Evolutionary conservation across 768 basidiomycete genomes (phyloP).

Genomic region (Boletellus emodensis): DNA sequence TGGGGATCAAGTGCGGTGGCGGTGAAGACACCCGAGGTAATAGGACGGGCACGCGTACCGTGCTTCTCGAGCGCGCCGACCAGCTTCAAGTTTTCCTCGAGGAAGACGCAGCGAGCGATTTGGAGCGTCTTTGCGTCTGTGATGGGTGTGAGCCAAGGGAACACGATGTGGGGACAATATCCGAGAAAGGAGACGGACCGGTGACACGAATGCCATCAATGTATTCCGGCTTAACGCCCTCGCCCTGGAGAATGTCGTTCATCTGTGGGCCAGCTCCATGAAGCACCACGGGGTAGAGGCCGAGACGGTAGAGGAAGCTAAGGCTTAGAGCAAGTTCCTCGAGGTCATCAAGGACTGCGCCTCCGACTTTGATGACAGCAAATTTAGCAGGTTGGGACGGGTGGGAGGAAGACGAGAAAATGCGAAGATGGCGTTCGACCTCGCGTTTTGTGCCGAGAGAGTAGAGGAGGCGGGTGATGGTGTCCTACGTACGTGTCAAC

Average conservation of each 20-base stretch:
- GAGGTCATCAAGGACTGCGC: slow-evolving; percentile 87
- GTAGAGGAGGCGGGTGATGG: slow-evolving; percentile 93
- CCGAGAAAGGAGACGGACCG: slow-evolving; percentile 43
- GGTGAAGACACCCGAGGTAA: slow-evolving; percentile 96
- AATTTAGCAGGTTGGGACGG: slow-evolving; percentile 90
- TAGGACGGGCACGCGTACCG: slow-evolving; percentile 95
- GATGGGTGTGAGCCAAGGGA: no score
- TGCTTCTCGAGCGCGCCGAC: slow-evolving; percentile 90
- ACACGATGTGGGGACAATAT: neutral
- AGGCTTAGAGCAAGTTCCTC: slow-evolving; percentile 93
- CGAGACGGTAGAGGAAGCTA: slow-evolving; percentile 94
- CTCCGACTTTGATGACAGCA: slow-evolving; percentile 97
- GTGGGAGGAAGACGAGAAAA: slow-evolving; percentile 93
- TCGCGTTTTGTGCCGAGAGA: slow-evolving; percentile 96
- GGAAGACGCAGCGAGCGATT: slow-evolving; percentile 93
- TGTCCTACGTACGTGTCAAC: slow-evolving; percentile 59
- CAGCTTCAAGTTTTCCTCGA: slow-evolving; percentile 95
- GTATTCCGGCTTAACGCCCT: slow-evolving; percentile 94
- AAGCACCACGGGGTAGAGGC: slow-evolving; percentile 95
- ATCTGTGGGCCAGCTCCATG: slow-evolving; percentile 96
- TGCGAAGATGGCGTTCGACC: slow-evolving; percentile 96
- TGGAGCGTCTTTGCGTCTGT: slow-evolving; percentile 90
- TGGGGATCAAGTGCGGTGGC: slow-evolving; percentile 94
- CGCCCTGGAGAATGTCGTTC: slow-evolving; percentile 89
- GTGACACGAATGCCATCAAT: slow-evolving; percentile 98